These are phyloP conservation scores for Candida sanyiensis DNA, from an alignment of 805 yeast species.

Conservation along the genomic window DNA sequence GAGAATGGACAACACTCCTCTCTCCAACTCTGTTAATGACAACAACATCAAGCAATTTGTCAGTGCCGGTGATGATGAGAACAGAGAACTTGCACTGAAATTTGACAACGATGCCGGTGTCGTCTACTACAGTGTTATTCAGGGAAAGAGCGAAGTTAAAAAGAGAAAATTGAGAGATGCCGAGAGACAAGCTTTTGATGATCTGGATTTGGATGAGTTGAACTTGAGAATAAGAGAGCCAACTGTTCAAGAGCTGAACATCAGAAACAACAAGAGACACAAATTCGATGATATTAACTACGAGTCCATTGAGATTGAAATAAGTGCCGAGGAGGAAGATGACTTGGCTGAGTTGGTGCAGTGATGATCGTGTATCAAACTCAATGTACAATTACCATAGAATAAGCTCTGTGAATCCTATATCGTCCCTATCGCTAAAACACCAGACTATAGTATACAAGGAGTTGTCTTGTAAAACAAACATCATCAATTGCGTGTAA, in stretches of 20 bases:
- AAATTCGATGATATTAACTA: conserved; percentile 76
- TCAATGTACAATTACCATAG: no score
- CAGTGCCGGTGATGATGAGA: conserved; percentile 18
- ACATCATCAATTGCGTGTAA: no score
- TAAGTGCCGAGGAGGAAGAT: conserved; percentile 27
- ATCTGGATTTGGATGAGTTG: conserved; percentile 54
- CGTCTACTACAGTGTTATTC: conserved; percentile 73
- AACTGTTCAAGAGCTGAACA: conserved; percentile 59
- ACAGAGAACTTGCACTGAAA: conserved; percentile 58
- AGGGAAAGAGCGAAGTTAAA: conserved; percentile 74
- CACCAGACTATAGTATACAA: no score
- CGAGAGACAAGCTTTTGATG: conserved; percentile 49
- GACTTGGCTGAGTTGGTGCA: conserved; percentile 18
- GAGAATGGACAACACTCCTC: conserved; percentile 13
- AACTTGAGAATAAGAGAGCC: conserved; percentile 66
- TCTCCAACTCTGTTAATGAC: conserved; percentile 10
- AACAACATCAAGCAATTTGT: conserved; percentile 22
- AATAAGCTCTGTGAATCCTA: no score
- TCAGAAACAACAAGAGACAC: conserved; percentile 63
- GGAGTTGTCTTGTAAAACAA: no score
- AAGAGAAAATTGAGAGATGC: conserved; percentile 63
- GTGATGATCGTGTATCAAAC: no score
- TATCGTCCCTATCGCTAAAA: no score
- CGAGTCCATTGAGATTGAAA: conserved; percentile 40
- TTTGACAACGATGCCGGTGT: conserved; percentile 48